phyloP scores from a whole-genome alignment of 306 rosid species.

The Medicago lupulina region DNA sequence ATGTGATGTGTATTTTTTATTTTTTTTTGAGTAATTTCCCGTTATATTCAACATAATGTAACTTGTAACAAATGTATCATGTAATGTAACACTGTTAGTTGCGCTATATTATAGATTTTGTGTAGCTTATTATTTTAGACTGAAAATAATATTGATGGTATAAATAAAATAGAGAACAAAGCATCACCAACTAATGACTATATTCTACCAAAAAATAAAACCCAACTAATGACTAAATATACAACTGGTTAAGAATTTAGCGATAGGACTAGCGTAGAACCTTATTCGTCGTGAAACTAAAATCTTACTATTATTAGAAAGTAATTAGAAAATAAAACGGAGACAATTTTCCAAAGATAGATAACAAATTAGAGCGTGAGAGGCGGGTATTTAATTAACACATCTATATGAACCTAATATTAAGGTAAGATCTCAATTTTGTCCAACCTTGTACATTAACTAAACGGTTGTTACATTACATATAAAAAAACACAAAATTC shows the following conservation, averaged over 20 bases:
- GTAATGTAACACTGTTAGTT: not conserved
- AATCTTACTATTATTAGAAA: not conserved
- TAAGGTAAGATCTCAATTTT: not conserved
- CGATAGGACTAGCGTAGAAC: not conserved
- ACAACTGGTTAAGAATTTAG: not conserved
- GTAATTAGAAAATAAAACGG: not conserved
- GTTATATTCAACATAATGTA: conserved; percentile 14
- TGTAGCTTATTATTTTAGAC: not conserved
- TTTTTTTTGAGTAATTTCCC: conserved; percentile 7
- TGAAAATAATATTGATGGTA: conserved; percentile 21
- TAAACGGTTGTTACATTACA: conserved; percentile 21
- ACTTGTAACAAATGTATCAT: conserved; percentile 34
- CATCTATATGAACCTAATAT: conserved; percentile 14
- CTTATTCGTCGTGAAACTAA: conserved; percentile 1
- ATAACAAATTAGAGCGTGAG: conserved; percentile 22
- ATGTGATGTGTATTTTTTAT: conserved; percentile 23
- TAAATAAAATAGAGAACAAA: not conserved
- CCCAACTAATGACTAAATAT: conserved; percentile 17
- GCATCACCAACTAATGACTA: conserved; percentile 5
- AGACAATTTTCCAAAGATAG: conserved; percentile 25
- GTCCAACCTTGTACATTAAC: not conserved
- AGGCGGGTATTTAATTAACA: not conserved
- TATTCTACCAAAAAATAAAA: not conserved
- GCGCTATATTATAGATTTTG: not conserved
- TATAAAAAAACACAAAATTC: conserved; percentile 11